A percentile compares a stretch with the other conserved stretches of the same genome.
Evolutionary conservation across 2,329 filamentous ascomycete species (phyloP).

Genomic region (Stagonosporopsis chrysanthemi): DNA sequence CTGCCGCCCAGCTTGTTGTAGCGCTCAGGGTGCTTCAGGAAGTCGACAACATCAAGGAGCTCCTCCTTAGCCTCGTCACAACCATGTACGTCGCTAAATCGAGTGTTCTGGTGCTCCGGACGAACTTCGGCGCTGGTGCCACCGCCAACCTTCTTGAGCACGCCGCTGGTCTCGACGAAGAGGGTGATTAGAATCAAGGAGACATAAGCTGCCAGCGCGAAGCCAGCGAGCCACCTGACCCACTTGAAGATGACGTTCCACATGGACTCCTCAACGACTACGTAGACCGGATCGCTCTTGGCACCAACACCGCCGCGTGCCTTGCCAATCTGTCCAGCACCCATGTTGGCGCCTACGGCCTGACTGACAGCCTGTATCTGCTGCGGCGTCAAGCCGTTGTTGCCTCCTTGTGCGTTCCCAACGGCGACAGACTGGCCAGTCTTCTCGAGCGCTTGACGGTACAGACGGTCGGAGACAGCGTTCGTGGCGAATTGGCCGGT

Average conservation of each 20-base stretch:
- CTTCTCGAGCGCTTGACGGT: conserved; percentile 74
- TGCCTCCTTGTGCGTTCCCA: conserved; percentile 26
- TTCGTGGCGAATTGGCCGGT: conserved; percentile 86
- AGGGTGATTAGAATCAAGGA: conserved; percentile 81
- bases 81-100: conserved; percentile 93
- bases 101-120: conserved; percentile 88
- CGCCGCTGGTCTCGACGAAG: conserved; percentile 79
- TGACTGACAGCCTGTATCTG: conserved; percentile 82
- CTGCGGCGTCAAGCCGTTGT: conserved; percentile 59
- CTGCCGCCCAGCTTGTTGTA: conserved; percentile 96
- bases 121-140: conserved; percentile 82
- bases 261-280: conserved; percentile 91
- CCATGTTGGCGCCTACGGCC: conserved; percentile 75
- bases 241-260: conserved; percentile 84
- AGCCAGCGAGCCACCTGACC: conserved; percentile 85
- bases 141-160: conserved; percentile 79
- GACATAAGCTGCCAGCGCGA: conserved; percentile 80
- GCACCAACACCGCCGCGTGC: conserved; percentile 68
- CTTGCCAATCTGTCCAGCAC: conserved; percentile 70
- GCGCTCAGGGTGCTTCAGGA: conserved; percentile 88
- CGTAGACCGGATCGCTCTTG: conserved; percentile 88
- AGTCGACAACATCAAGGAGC: conserved; percentile 95
- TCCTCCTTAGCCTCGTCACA: conserved; percentile 99
- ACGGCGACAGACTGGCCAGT: conserved; percentile 59
- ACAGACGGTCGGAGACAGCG: conserved; percentile 76